These are phyloP conservation scores for Voacanga thouarsii DNA, from an alignment of 257 asterid genomes.

Conservation along the genomic window DNA sequence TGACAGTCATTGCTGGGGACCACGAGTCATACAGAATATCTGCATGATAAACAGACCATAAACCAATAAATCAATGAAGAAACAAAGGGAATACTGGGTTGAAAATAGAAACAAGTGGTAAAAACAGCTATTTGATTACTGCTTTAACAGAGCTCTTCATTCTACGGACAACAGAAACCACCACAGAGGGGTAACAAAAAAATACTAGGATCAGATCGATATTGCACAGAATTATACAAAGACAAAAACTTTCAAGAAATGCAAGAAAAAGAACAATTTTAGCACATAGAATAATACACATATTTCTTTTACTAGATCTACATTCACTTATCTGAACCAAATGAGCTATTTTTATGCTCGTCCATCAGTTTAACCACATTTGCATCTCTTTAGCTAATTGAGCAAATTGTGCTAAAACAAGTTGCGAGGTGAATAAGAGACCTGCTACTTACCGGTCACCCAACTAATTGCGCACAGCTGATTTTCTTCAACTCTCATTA, in stretches of 20 bases:
- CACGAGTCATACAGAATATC: conserved; percentile 95
- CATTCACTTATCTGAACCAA: not conserved
- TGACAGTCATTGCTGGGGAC: conserved; percentile 99
- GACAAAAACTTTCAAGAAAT: not conserved
- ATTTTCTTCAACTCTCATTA: not conserved
- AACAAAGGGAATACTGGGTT: not conserved
- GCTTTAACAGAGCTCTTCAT: not conserved
- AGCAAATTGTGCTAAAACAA: not conserved
- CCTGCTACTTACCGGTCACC: not conserved
- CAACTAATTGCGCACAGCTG: not conserved
- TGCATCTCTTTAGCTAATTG: not conserved
- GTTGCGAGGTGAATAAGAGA: not conserved
- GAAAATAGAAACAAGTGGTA: not conserved
- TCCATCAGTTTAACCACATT: not conserved
- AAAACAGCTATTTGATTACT: not conserved
- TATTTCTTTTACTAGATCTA: not conserved
- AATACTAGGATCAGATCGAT: not conserved
- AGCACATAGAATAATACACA: not conserved
- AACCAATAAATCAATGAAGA: not conserved
- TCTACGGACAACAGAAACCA: no score
- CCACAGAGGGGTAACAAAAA: not conserved
- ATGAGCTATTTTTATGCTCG: not conserved
- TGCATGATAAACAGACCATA: conserved; percentile 25
- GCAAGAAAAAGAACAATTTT: not conserved
- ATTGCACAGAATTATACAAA: not conserved